Evolutionary conservation across 768 basidiomycete genomes (phyloP), one percentile per base, ranked within the genome.

Genomic region (Hypholoma sublateritium): DNA sequence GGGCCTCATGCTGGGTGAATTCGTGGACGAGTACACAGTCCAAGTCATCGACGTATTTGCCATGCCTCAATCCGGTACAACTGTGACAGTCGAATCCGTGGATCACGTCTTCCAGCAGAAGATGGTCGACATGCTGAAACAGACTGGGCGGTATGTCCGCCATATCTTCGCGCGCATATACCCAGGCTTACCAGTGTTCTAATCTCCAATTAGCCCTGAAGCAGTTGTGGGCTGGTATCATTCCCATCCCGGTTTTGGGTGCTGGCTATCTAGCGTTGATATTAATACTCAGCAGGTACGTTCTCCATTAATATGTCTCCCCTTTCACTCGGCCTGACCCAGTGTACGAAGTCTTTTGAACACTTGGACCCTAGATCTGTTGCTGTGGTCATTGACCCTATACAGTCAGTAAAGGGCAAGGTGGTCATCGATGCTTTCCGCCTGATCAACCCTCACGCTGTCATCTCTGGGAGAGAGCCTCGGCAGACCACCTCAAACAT

Each of bases 151-250:
- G 94, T 93, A 64, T 68, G 88, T 53, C 59, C 72, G 42, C 59
- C 45, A 47, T 56, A 59, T 50, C 59, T 55, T 57, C 35, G 34
- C 45, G 14, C 47, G 46, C 24, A 11, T n/a, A 43, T 60, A 53
- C 61, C 63, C 32, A 32, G 28, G 28, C 28, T 53, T 50, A 42
- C 52, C 44, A 53, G 45, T 50, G 13, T 35, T 14, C 39, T 53
- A 44, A 36, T 43, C 47, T 37, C 53, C 50, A 57, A 58, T 62
- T 50, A 88, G 95, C 65, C 92, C 96, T 32, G 97, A 98, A 78
- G 92, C 89, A 87, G 97, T 98, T 5, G 97, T 99, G 1, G 97
- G 97, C 3, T 99, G 97, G 97, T 99, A 99, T 69, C 97, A 99
- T 74, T 98, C 97, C 37, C 97, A 99, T 79, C 97, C 97, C 54